Evolutionary conservation across 2,329 filamentous ascomycete species (phyloP), one percentile per base, ranked within the genome.

Genomic region (Leptographium radiaticola): DNA sequence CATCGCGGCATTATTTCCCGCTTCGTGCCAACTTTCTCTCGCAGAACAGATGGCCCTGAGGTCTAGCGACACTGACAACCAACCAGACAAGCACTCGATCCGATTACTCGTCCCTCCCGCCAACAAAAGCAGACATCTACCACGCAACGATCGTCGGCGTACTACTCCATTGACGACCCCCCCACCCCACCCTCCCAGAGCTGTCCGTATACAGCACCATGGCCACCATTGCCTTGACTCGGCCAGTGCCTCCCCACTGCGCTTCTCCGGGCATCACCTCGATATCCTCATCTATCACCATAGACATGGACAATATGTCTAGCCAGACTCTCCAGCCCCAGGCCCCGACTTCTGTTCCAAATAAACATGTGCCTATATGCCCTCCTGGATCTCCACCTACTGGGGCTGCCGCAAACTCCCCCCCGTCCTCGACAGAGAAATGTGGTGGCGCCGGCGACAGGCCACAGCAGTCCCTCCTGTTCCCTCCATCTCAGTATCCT

Each of bases 281-380:
- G 33, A 60, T 68, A 1, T 50, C 59, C 31, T 59, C 66, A 39
- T 59, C 68, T 51, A 64, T 67, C 43, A 60, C 66, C 53, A 69
- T 73, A 16, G 66, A 66, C 40, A 65, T 73, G 30, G 66, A 66
- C 42, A 64, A 69, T 57, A 65, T 65, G 48, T 56, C 61, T 47
- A 62, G 61, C 54, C 67, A 67, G 55, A 48, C 60, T 51, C 57
- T 65, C n/a, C 62, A 62, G 50, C 63, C 63, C 45, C 64, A 64
- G 36, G 51, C 60, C 4, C 62, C 64, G 33, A 53, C 57, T 1
- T 64, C 86, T 8, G 75, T 93, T 30, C 88, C 89, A 11, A 95
- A 95, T 70, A 95, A 93, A 68, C 89, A 95, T 68, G 75, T 95
- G 30, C 89, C 90, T n/a, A 73, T 84, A 61, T 95, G 89, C 69